Conservation (phyloP, 148 eudicot genomes). For the Heliamphora exappendiculata region DNA sequence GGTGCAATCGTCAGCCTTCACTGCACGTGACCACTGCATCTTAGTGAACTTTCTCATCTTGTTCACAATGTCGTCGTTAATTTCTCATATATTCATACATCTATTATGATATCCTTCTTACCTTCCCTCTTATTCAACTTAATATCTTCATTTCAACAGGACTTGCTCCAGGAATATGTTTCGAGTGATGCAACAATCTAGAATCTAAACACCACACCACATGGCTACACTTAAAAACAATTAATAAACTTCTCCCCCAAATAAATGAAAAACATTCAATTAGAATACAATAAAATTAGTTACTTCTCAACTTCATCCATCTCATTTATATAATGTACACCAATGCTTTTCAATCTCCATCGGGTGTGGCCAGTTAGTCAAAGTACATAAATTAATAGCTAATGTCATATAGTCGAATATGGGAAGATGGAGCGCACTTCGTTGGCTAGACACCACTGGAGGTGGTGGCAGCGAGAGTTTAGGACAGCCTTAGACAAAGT, state of each 20-base stretch:
- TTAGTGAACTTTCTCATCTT: not conserved
- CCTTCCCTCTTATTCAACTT: too few species aligned
- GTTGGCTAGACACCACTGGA: too few species aligned
- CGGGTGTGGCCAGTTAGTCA: too few species aligned
- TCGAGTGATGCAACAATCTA: not conserved
- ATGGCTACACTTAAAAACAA: not conserved
- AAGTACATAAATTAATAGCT: too few species aligned
- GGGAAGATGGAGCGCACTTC: too few species aligned
- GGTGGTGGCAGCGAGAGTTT: too few species aligned
- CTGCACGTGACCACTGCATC: not conserved
- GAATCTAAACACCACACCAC: not conserved
- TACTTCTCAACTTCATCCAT: not conserved
- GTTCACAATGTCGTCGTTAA: not conserved
- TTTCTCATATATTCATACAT: not conserved
- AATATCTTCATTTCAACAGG: not conserved
- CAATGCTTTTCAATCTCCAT: too few species aligned
- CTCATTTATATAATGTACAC: not conserved
- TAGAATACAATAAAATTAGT: not conserved
- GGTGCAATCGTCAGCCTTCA: not conserved
- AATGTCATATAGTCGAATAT: too few species aligned
- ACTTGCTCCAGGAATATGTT: not conserved
- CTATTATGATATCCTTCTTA: not conserved
- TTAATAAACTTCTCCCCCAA: not conserved
- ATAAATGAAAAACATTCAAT: not conserved
- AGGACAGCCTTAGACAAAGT: too few species aligned